These are phyloP conservation scores for Chloris gayana DNA, from an alignment of 176 grass and related monocot genomes.

Conservation along the genomic window DNA sequence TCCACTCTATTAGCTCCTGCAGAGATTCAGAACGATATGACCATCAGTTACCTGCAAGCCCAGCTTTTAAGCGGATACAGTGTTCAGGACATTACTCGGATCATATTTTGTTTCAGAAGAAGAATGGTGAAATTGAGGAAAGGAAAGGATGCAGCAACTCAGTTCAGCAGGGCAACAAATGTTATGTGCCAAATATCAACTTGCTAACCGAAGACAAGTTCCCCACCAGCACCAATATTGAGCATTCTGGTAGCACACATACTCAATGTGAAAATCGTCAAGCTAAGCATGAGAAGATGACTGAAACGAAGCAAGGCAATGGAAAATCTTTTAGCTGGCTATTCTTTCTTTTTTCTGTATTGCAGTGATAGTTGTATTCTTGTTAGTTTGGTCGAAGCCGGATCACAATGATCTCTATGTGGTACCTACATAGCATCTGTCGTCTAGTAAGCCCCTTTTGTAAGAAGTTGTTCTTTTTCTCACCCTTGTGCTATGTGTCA, in stretches of 20 bases:
- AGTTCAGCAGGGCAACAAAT: conserved; percentile 14
- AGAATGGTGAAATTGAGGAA: conserved; percentile 18
- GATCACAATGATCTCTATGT: conserved; percentile 30
- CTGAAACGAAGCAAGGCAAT: conserved; percentile 27
- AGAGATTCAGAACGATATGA: conserved; percentile 44
- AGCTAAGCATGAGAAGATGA: conserved; percentile 33
- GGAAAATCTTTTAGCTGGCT: neutral
- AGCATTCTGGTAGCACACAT: conserved; percentile 9
- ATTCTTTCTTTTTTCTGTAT: conserved; percentile 19
- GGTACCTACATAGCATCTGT: conserved; percentile 46
- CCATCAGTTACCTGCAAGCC: conserved; percentile 24
- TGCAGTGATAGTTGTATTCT: neutral
- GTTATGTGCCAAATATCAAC: neutral
- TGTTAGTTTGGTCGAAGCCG: conserved; percentile 49
- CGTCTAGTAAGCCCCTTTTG: neutral
- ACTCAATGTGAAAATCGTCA: conserved; percentile 36
- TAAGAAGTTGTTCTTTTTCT: neutral
- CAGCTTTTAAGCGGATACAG: conserved; percentile 19
- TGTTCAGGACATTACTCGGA: conserved; percentile 21
- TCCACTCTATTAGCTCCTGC: conserved; percentile 21
- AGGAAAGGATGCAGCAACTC: conserved; percentile 17
- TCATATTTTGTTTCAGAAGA: conserved; percentile 22
- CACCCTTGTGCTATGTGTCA: conserved; percentile 13
- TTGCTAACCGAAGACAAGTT: conserved; percentile 43
- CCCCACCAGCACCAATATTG: conserved; percentile 7